These are phyloP conservation scores for Stemphylium beticola DNA, from an alignment of 2,329 filamentous ascomycete genomes.

Conservation along the genomic window DNA sequence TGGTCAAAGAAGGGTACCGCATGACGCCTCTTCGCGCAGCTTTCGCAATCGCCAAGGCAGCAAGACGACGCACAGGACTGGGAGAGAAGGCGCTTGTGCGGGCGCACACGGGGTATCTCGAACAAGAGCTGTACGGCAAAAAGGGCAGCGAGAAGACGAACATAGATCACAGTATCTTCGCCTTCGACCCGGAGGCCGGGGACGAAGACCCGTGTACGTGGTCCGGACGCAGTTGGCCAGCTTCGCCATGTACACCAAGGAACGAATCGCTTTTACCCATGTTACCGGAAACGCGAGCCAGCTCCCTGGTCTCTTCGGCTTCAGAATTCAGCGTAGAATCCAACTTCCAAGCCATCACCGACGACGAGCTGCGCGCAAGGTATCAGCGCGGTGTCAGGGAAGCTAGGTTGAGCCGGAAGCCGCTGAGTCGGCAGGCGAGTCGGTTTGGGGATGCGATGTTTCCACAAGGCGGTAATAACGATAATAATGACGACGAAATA, in stretches of 20 bases:
- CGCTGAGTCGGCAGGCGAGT: neutral
- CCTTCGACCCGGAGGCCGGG: slow-evolving; percentile 5
- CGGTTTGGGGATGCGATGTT: no score
- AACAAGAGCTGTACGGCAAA: slow-evolving; percentile 27
- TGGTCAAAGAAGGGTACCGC: slow-evolving; percentile 35
- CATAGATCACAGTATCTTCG: slow-evolving; percentile 21
- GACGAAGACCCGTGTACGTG: neutral
- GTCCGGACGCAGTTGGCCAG: no score
- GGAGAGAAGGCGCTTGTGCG: slow-evolving; percentile 25
- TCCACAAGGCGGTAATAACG: no score
- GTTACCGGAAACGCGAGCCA: neutral
- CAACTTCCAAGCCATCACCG: neutral
- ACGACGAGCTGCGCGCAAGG: neutral
- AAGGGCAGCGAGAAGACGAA: slow-evolving; percentile 19
- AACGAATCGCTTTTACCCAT: no score
- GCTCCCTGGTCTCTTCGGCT: neutral
- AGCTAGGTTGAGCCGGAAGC: neutral
- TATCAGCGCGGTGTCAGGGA: neutral
- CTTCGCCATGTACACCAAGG: no score
- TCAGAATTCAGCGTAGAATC: no score
- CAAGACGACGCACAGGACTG: slow-evolving; percentile 30
- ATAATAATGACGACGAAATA: no score
- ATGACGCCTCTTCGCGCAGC: slow-evolving; percentile 43
- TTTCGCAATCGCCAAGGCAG: slow-evolving; percentile 35
- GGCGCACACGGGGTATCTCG: slow-evolving; percentile 19